Conservation (phyloP, 2,329 filamentous ascomycete species). For the Pseudophaeomoniella oleicola region DNA sequence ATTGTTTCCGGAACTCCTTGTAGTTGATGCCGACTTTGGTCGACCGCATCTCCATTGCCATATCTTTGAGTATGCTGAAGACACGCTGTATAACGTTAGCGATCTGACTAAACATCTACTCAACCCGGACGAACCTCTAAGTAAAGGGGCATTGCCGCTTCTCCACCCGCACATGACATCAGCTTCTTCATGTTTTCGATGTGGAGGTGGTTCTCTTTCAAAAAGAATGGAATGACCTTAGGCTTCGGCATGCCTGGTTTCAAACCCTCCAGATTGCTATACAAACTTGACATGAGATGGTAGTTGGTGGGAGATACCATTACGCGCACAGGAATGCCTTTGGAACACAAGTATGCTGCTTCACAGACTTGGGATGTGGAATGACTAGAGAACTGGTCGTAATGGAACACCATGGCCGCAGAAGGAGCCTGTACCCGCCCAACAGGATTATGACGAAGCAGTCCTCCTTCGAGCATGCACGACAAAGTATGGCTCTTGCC, state of each 20-base stretch:
- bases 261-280: conserved; percentile 12
- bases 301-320: conserved; percentile 37
- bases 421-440: conserved; percentile 27
- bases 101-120: not conserved
- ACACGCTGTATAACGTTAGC: conserved; percentile 20
- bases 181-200: conserved; percentile 38
- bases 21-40: conserved; percentile 28
- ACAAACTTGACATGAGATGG: conserved; percentile 24
- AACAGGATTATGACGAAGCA: conserved; percentile 36
- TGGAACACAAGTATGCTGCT: conserved; percentile 38
- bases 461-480: conserved; percentile 36
- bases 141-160: conserved; percentile 34
- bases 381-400: conserved; percentile 39
- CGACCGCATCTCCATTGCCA: conserved; percentile 27
- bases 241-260: conserved; percentile 19
- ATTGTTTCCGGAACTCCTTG: conserved; percentile 21
- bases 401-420: conserved; percentile 50
- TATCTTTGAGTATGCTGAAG: conserved; percentile 34
- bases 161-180: conserved; percentile 34
- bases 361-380: conserved; percentile 31
- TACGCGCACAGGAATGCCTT: conserved; percentile 32
- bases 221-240: conserved; percentile 28
- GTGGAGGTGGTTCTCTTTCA: conserved; percentile 34
- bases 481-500: conserved; percentile 48
- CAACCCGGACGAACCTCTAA: conserved; percentile 23